These are phyloP conservation scores for Cercospora sp. DNA, from an alignment of 2,329 filamentous ascomycete species.

Conservation along the genomic window DNA sequence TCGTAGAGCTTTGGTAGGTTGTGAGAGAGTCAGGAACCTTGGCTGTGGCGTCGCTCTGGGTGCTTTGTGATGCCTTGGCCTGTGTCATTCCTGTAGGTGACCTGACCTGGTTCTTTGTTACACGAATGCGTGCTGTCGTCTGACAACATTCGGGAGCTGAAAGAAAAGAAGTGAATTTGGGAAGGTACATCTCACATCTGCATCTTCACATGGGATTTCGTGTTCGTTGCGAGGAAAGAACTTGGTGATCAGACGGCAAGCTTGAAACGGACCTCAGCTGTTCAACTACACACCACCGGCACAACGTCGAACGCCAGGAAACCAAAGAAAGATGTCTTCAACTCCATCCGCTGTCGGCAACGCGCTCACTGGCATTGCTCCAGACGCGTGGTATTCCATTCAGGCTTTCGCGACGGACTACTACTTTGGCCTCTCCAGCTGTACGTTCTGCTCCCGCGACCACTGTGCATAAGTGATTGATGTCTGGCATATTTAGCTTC, in stretches of 20 bases:
- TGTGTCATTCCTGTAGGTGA: slow-evolving; percentile 10
- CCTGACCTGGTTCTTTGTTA: background rate
- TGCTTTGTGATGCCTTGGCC: slow-evolving; percentile 8
- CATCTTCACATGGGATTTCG: background rate
- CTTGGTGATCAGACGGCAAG: background rate
- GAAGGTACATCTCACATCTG: background rate
- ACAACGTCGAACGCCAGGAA: background rate
- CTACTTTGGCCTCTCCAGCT: slow-evolving; percentile 14
- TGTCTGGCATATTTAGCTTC: background rate
- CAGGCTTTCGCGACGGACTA: slow-evolving; percentile 18
- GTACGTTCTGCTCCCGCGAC: background rate
- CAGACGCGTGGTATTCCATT: slow-evolving; percentile 18
- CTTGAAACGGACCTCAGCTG: background rate
- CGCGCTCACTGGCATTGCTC: background rate
- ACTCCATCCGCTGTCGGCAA: slow-evolving; percentile 4
- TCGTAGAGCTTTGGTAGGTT: slow-evolving; percentile 9
- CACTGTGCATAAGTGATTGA: background rate
- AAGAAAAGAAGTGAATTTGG: background rate
- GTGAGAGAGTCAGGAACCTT: slow-evolving; percentile 4
- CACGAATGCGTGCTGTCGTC: background rate
- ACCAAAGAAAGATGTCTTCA: background rate
- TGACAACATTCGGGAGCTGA: slow-evolving; percentile 3
- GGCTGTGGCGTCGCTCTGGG: slow-evolving; percentile 1
- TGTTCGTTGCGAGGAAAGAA: background rate
- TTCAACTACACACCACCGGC: background rate